Evolutionary conservation across 2,329 filamentous ascomycete species (phyloP), one percentile per base, ranked within the genome.

Genomic region (Paraphoma sp.): DNA sequence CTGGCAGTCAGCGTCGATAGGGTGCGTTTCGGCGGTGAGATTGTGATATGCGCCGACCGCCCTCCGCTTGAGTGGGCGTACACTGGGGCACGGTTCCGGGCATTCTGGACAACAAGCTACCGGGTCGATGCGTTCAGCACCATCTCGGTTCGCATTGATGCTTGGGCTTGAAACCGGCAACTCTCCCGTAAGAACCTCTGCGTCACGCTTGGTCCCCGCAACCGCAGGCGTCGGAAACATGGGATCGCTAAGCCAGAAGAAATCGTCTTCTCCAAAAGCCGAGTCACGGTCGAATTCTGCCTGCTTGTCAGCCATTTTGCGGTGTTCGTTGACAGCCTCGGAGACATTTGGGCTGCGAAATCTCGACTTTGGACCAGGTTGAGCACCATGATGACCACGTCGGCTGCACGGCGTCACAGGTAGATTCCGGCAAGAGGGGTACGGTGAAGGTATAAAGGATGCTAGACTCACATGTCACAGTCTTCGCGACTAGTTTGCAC

Each of bases 161-260:
- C 33, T 36, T 68, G 60, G 43, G 51, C 54, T 54, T 54, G 50
- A 40, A 56, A 40, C 53, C 52, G 57, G 53, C 57, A 51, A 56
- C 29, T 68, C 59, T 41, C 58, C 56, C 53, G 57, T 65, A 55
- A 66, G 59, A 51, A 59, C 53, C 54, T 63, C 64, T 48, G 64
- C 69, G 60, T 62, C 60, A 53, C 73, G 72, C 67, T 76, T 76
- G 56, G 68, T 67, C 33, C 71, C 72, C 54, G 70, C 70, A 47
- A 72, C 53, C n/a, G 65, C 62, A 29, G 62, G 51, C 58, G 60
- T 54, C 29, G 66, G 53, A 52, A 71, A 69, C 71, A 74, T 74
- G 49, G 68, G 54, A 59, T 68, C 62, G 47, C 56, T 48, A 48
- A 49, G 60, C 56, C 61, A 60, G 54, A 68, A 64, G 53, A 62